Base-by-base conservation (phyloP, 441 rosid genomes). In the Flueggea neowawraea region DNA sequence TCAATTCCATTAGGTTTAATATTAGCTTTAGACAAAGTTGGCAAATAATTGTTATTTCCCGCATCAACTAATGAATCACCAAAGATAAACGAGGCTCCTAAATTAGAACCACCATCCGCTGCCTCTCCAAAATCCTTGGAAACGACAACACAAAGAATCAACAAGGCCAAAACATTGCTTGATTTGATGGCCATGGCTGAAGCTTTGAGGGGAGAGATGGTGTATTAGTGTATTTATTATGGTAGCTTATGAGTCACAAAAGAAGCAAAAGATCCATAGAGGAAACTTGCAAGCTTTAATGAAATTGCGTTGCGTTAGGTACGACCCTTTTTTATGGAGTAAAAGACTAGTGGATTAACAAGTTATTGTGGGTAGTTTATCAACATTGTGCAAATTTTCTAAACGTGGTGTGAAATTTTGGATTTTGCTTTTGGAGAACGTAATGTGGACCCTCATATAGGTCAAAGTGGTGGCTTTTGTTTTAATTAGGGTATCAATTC, bases 61-160 rank as follows among this genome's bases (percentile, higher is more conserved):
- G 95, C 93, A 67, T 94, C 98, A 15, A 94, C 97, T 32, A 94
- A 60, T 16, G 98, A 94, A 71, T 94, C 98, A 31, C 98, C 98
- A 53, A 94, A 94, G 59, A 94, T 68, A 62, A 88, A 90, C 6
- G 98, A 88, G 69, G 94, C 96, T 62, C 80, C 96, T 17, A 83
- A 59, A 22, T 22, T 22, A 1, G 51, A 11, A 7, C 14, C 6
- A 36, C 57, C 71, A n/a, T 56, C 68, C n/a, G 81, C 88, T 15
- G 75, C 80, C 56, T 69, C 62, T 1, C 68, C 83, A 3, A 62
- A 50, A 59, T 57, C 22, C 62, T 64, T 22, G 52, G 12, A 3
- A 45, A 51, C 15, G 31, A 69, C 16, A 50, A 71, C 57, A 44
- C 55, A 16, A 54, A 80, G 32, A 64, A 73, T 39, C 43, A 76